Base-by-base conservation (phyloP, 371 early-diverging fungal genomes). In the Mortierella sp. region DNA sequence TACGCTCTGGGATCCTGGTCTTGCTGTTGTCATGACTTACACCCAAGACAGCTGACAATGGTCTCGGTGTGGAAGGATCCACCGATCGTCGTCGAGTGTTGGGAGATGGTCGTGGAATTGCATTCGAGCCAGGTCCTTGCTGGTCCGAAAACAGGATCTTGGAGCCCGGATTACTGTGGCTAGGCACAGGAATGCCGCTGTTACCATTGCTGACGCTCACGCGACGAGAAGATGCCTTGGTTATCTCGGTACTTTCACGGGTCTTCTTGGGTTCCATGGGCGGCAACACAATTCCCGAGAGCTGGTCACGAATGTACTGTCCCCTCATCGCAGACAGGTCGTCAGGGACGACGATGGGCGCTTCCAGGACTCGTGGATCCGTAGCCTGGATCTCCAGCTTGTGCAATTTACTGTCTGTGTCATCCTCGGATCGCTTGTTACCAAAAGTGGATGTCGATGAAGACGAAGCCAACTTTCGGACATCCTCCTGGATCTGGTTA, bases 331-430 rank as follows among this genome's bases (percentile, higher is more conserved):
- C 34, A 21, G 64, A 54, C 56, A 74, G 59, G 19, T 64, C 63
- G 24, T 67, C 76, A 10, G 68, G 64, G 9, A 74, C 61, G 16
- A 68, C 51, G 27, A 74, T 74, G 17, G 76, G 76, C 0, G 76
- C 76, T 19, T 59, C 59, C 41, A 74, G 27, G 3, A 68, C 64
- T 19, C 39, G 55, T 17, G 64, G 68, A 24, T 64, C 76, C 1
- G 68, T 56, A 0, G 59, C 64, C 37, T 49, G 63, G 34, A 63
- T 47, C 21, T 54, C 55, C 31, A 58, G 47, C n/a, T 28, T 56
- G 51, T 17, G 4, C 25, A 6, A 31, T 5, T 22, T 47, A 29
- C 21, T 12, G 40, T 34, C 49, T 28, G 19, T 21, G 27, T n/a
- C 21, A 14, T 21, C 19, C 28, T 31, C 41, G 51, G n/a, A 13